Conservation (phyloP, 2,329 filamentous ascomycete species). For the Ophiocordyceps australis region DNA sequence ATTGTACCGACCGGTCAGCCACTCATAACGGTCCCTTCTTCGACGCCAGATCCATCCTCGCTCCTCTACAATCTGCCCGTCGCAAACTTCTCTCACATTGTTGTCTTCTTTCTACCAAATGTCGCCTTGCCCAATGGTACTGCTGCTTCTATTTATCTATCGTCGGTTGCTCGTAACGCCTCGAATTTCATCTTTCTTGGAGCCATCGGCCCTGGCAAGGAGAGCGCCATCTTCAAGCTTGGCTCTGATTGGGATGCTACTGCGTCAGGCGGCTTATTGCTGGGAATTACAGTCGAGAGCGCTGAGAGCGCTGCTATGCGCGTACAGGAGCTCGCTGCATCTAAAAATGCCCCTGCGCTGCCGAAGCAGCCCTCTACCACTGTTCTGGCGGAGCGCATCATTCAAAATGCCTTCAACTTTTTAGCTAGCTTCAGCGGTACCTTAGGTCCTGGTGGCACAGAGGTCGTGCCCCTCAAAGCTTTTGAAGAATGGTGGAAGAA, state of each 20-base stretch:
- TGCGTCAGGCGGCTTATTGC: constrained; percentile 33
- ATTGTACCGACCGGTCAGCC: constrained; percentile 42
- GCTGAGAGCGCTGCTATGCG: constrained; percentile 52
- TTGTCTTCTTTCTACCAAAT: constrained; percentile 76
- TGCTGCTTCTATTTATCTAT: constrained; percentile 81
- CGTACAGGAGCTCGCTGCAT: constrained; percentile 36
- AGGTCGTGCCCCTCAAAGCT: constrained; percentile 82
- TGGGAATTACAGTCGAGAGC: constrained; percentile 73
- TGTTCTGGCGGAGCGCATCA: constrained; percentile 78
- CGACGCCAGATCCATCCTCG: constrained; percentile 32
- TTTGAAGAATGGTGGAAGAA: constrained; percentile 98
- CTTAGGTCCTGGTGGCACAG: constrained; percentile 42
- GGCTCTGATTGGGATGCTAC: constrained; percentile 12
- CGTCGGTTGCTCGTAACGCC: constrained; percentile 26
- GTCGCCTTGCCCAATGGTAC: constrained; percentile 53
- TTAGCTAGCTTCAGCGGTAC: constrained; percentile 67
- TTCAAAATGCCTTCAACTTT: constrained; percentile 95
- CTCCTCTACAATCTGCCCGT: constrained; percentile 33
- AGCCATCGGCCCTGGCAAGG: constrained; percentile 76
- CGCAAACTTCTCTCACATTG: constrained; percentile 58
- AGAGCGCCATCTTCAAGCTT: constrained; percentile 80
- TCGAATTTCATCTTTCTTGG: constrained; percentile 63
- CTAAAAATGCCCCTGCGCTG: constrained; percentile 6
- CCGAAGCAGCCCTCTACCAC: constrained; percentile 40
- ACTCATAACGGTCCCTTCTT: constrained; percentile 33